Percentiles rank a stretch among this genome's conserved stretches.
Conservation (phyloP, 2,329 filamentous ascomycete genomes). For the Fusarium denticulatum region DNA sequence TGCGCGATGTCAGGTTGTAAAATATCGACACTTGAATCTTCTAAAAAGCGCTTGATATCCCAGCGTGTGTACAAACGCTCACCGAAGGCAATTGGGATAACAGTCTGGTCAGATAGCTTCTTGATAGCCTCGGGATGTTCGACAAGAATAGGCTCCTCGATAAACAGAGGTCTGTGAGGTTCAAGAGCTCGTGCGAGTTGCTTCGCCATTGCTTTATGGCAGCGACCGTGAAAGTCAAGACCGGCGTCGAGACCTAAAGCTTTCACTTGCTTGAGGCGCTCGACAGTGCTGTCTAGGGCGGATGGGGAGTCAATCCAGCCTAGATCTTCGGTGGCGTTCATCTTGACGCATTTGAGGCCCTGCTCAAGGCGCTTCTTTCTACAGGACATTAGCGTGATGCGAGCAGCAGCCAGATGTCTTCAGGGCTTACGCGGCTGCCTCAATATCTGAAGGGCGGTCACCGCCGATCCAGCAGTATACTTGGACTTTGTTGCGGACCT, state of each 20-base stretch:
- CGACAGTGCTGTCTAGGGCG: conserved; percentile 69
- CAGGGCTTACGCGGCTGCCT: conserved; percentile 52
- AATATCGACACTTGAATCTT: conserved; percentile 74
- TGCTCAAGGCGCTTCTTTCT: conserved; percentile 18
- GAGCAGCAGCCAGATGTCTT: no score
- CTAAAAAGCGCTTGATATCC: conserved; percentile 78
- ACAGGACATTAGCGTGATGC: conserved; percentile 41
- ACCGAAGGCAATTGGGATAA: conserved; percentile 75
- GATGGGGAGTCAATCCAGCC: conserved; percentile 80
- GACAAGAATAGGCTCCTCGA: conserved; percentile 77
- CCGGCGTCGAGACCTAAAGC: conserved; percentile 76
- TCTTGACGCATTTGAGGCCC: conserved; percentile 75
- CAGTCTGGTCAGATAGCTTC: conserved; percentile 43
- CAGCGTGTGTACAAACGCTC: conserved; percentile 77
- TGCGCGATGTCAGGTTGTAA: conserved; percentile 79
- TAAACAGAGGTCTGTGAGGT: conserved; percentile 76
- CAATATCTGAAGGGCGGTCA: conserved; percentile 74
- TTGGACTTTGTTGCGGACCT: conserved; percentile 73
- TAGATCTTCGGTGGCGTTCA: conserved; percentile 82
- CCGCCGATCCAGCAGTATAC: conserved; percentile 85
- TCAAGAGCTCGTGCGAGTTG: conserved; percentile 75
- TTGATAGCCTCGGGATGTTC: conserved; percentile 74
- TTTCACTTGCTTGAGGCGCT: conserved; percentile 75
- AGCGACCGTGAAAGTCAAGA: conserved; percentile 80
- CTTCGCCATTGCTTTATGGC: conserved; percentile 84